Base-by-base conservation (phyloP, 202 grass and related monocot species). In the Cymbopogon flexuosus region DNA sequence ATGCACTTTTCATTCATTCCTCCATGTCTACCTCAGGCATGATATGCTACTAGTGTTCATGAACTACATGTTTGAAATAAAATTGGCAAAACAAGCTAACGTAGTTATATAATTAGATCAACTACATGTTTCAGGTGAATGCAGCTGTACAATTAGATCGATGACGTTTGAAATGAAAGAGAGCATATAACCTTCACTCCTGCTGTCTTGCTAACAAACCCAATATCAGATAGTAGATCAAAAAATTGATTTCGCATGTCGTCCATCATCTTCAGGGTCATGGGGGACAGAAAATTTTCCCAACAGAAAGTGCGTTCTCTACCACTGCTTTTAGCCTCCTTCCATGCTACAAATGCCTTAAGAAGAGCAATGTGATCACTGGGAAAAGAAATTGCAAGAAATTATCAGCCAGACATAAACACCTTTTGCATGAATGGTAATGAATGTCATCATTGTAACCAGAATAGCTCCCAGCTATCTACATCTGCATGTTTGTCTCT, bases 341-440 rank as follows among this genome's bases (percentile, higher is more conserved):
- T 98, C 95, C 95, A 98, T 62, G 92, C 88, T 76, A 86, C 88
- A 86, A 94, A 98, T 3, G 95, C 92, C 88, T 94, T 91, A 68
- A 94, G 68, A 80, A 98, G 79, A 70, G 95, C 95, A 63, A 94
- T 91, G 56, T 98, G 95, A 69, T 98, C 95, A 80, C 95, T 98
- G 88, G 73, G 70, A 83, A 70, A 85, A 85, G 15, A 83, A 59
- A 34, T 62, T 82, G 67, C 3, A 62, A 84, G 57, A 64, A 65
- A 91, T 58, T 83, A 61, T 79, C 79, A 85, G 14, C 10, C 42
- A 18, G 29, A 54, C 62, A 47, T 15, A 41, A 71, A 14, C 31
- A 62, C 52, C 49, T 66, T 47, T 9, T 70, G 40, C 19, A 22
- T 58, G 54, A 58, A 57, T 9, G n/a, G 27, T 43, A 80, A 77